Evolutionary conservation across 73 alveolate genomes (phyloP), one percentile per base, ranked within the genome.

Genomic region (Paramecium octaurelia): DNA sequence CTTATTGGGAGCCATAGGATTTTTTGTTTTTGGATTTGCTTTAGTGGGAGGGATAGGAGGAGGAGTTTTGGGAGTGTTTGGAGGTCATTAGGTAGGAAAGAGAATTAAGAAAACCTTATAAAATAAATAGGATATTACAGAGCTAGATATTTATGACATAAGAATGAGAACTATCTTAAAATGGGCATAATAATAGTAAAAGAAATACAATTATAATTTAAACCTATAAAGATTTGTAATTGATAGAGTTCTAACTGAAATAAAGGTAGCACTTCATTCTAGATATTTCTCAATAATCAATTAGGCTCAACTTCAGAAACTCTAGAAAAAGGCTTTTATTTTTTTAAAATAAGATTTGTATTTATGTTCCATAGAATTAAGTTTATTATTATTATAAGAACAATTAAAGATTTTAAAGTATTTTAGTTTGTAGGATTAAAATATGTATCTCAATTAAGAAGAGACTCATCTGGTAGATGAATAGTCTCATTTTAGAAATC

Each of bases 61-160:
- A 20, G 91, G 76, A 10, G 38, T 80, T 3, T 35, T 80, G 12
- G 91, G 91, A 1, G 34, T 46, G 11, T 1, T 80, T 18, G 35
- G 48, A 24, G 91, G 91, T 11, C 70, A 64, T 18, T 80, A 43
- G 9, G 76, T 64, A 12, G 91, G 91, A 18, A 80, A 80, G 48
- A 40, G 73, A 40, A 80, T 80, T 35, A 80, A 21, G 31, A 80
- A 80, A 50, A 42, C 68, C 3, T 42, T 75, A 21, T 21, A 40
- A 80, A 44, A 80, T 8, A 80, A 80, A 10, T 18, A 43, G n/a
- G 46, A 80, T 21, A 9, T 80, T 12, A 48, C 11, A n/a, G 91
- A 80, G 48, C 21, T 42, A 1, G 91, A 80, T 48, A 46, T 80
- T 44, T 80, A 44, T 46, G 70, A 43, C 3, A 80, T 80, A 5